Evolutionary conservation across 2,329 filamentous ascomycete genomes (phyloP), one percentile per base, ranked within the genome.

Genomic region (Aspergillus arachidicola): DNA sequence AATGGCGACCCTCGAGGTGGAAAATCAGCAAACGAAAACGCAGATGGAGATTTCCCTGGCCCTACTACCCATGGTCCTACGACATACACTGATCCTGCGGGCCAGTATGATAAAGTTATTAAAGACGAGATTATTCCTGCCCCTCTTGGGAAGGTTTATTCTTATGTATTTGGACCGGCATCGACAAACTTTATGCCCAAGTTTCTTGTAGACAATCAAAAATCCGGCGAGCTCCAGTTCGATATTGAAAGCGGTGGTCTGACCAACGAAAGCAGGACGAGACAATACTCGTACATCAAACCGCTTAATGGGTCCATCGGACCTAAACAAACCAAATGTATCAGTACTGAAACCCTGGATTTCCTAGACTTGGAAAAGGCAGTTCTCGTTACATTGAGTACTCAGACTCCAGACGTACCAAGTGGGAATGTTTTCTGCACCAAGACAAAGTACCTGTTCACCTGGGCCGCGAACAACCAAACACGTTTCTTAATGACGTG

Each of bases 391-490:
- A 88, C 88, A 3, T 88, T 93, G 61, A 89, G 88, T 34, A 97
- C 93, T 0, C 91, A 94, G 72, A 99, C 91, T 16, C 95, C 95
- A 0, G 96, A 99, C 75, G 95, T 99, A 2, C 95, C 95, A 0
- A 97, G 89, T 74, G 95, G 95, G 38, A 96, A 93, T 73, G 87
- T 96, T 4, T 99, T 99, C 74, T 86, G 87, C 43, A 91, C 92
- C 53, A 98, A 97, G 79, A 99, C 95, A 3, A 92, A 91, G 70
- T 99, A 98, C 74, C 97, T 96, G 73, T 84, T 99, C 26, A 92
- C 92, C 58, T 99, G 95, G 95, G 93, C 89, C 4, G 89, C 95
- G 57, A 90, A 89, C 66, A 97, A 97, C 72, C 83, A 88, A 45
- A 99, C 96, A 1, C 87, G 93, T 32, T 81, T 99, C 34, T 88